phyloP scores from a whole-genome alignment of 345 rosid species.

The Sonneratia caseolaris region DNA sequence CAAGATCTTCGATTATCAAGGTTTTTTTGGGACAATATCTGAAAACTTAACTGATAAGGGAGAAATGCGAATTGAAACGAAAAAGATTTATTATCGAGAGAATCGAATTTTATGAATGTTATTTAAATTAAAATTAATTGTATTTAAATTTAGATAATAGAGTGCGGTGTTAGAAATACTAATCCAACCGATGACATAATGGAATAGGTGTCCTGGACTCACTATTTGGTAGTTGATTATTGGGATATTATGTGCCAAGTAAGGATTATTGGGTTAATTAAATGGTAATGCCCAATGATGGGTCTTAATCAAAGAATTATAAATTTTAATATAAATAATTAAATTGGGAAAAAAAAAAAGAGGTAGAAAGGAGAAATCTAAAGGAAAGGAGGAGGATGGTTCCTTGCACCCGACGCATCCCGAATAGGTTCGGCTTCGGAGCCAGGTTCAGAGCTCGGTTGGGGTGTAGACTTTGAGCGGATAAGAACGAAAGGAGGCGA shows the following conservation, averaged over 20 bases:
- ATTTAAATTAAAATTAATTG: too few relatives aligned
- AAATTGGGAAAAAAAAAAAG: neutral
- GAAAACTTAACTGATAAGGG: neutral
- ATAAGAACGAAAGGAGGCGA: conserved; percentile 46
- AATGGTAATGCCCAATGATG: conserved; percentile 2
- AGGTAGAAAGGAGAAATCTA: neutral
- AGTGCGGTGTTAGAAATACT: neutral
- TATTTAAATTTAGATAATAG: too few relatives aligned
- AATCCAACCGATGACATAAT: neutral
- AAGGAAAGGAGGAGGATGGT: conserved; percentile 42
- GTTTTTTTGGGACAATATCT: neutral
- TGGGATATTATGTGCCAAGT: too few relatives aligned
- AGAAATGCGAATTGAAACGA: neutral
- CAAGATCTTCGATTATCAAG: neutral
- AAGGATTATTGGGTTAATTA: neutral
- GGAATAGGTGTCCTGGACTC: neutral
- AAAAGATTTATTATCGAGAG: too few relatives aligned
- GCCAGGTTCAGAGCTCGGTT: conserved; percentile 30
- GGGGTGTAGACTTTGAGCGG: conserved; percentile 35
- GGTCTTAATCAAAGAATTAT: neutral
- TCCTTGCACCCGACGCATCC: conserved; percentile 46
- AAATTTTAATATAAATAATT: conserved; percentile 18
- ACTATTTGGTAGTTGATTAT: neutral
- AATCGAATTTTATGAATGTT: too few relatives aligned
- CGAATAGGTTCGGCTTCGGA: conserved; percentile 9